Evolutionary conservation across 140 eudicot species (phyloP), one percentile per base, ranked within the genome.

Genomic region (Cichorium intybus): DNA sequence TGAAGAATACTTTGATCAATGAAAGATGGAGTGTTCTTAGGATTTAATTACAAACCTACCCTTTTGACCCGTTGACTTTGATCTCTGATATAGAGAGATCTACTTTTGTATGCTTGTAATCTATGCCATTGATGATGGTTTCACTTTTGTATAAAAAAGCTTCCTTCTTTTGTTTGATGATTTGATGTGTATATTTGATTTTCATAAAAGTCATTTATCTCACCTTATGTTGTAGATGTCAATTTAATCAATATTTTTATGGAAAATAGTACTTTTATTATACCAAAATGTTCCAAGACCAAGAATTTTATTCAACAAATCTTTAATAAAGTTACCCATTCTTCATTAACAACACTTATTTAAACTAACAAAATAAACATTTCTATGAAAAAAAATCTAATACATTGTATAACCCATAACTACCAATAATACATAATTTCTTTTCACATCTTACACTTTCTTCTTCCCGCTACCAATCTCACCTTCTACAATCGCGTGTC

Each of bases 401-500:
- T n/a, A n/a, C n/a, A n/a, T n/a, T n/a, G n/a, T n/a, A n/a, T n/a
- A n/a, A n/a, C n/a, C n/a, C n/a, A n/a, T n/a, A n/a, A n/a, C n/a
- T n/a, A n/a, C n/a, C 24, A 69, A 46, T 2, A 27, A n/a, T 24
- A 43, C 59, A 57, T 5, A 56, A 22, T 10, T 6, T 6, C 28
- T 9, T 22, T 35, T 10, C 21, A 61, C 46, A 54, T 54, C 33
- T 28, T 29, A 64, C 28, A 64, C 41, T 72, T 84, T 81, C 72
- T 81, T 83, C 26, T 75, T 68, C 46, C 65, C 70, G 0, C 71
- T 49, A 68, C 91, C 92, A 70, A 87, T 87, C 69, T 91, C 98
- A 6, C 98, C 98, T 62, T 91, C 98, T 62, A 87, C 11, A 24
- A 91, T 76, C 0, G 95, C 98, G 20, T 91, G 98, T 45, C 98